Evolutionary conservation across 2,329 filamentous ascomycete genomes (phyloP), one percentile per base, ranked within the genome.

Genomic region (Diaporthe sp.): DNA sequence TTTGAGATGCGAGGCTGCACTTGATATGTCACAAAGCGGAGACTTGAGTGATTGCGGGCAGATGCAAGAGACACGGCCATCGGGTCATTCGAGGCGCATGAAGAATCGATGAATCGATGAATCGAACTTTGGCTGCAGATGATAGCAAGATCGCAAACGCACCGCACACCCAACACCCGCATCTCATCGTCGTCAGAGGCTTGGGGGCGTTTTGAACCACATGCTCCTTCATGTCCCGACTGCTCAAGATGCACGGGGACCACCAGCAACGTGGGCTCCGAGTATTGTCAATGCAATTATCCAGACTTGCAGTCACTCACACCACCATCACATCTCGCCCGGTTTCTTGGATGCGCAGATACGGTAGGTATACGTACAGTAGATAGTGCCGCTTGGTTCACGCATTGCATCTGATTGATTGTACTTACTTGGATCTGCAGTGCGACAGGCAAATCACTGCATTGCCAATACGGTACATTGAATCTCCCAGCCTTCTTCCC

Each of bases 101-200:
- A 35, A 25, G 28, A 52, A 54, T 68, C 30, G 64, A 68, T 54
- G 15, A 28, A 40, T 68, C 64, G 47, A 28, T 54, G 15, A 28
- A 40, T 68, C 64, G 47, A 28, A 54, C 22, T 38, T 52, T n/a
- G 25, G n/a, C 64, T 68, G 64, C 64, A 68, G 64, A 68, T 68
- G 64, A 54, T 8, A 40, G 45, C 64, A 38, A 68, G 64, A 68
- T 68, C 64, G 33, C 47, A 38, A 6, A 38, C 35, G 5, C 35
- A 38, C 5, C 35, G 10, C 47, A 28, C 15, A 54, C 17, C 47
- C 47, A 38, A 54, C 64, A 40, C n/a, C 64, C 64, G 40, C 40
- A 52, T 13, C 64, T 19, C 45, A 15, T 67, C 45, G n/a, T 67
- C 47, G 30, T 50, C 22, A n/a, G 25, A 50, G 22, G 25, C 30